Base-by-base conservation (phyloP, 192 early-diverging fungal genomes). In the Funneliformis geosporum region DNA sequence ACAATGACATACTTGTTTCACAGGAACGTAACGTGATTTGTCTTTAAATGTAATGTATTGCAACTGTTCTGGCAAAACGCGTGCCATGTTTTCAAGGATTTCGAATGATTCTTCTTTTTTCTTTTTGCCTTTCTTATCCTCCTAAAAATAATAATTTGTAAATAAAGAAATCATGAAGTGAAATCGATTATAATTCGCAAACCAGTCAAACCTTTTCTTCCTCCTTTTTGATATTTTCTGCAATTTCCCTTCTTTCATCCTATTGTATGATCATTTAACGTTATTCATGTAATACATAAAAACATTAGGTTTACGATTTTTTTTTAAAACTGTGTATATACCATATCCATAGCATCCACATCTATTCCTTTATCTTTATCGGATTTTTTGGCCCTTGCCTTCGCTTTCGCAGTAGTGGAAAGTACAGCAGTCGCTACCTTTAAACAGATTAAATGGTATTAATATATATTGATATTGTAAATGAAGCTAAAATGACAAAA, bases 351-450 rank as follows among this genome's bases (percentile, higher is more conserved):
- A 11, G 71, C 81, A 64, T 89, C 87, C n/a, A 74, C 75, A 42
- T 79, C 81, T 12, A 80, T 81, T 42, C 85, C 89, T 83, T 96
- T 94, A 72, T 88, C 90, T 50, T 93, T 92, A 82, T 95, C 94
- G 2, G 83, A 83, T 84, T 94, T 94, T 85, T 93, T 95, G 10
- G 93, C 93, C 40, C 93, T 85, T 12, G 96, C 94, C 81, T 93
- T 93, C 7, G 94, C 92, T 87, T 95, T 98, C 50, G 95, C 95
- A 14, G 98, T 99, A 7, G 97, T 98, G 38, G 96, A 97, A 64
- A 99, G 87, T 23, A 98, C 95, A 1, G 97, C 97, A 18, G 96
- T 98, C 1, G 95, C 95, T 1, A 99, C 92, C 85, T 88, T 82
- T 55, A 55, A 55, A 44, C 9, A 44, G 16, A 18, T 82, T 81